Conservation (phyloP, 1,284 basidiomycete species). For the Sporisorium exsertum region DNA sequence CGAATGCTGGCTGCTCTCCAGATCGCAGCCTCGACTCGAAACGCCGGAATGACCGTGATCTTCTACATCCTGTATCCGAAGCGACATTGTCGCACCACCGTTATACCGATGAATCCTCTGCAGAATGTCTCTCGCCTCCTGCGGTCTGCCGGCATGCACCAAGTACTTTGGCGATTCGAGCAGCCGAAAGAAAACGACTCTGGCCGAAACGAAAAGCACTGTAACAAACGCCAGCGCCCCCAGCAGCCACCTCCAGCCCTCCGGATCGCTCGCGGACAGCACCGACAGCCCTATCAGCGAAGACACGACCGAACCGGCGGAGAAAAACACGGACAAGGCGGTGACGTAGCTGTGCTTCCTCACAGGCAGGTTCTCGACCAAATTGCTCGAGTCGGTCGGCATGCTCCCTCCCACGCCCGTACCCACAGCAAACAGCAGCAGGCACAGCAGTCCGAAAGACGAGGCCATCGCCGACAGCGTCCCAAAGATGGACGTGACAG, state of each 20-base stretch:
- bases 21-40: neutral
- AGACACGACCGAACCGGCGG: conserved; percentile 52
- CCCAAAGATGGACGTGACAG: conserved; percentile 90
- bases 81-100: conserved; percentile 33
- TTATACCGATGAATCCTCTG: conserved; percentile 58
- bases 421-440: conserved; percentile 86
- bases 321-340: conserved; percentile 85
- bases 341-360: conserved; percentile 92
- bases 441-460: conserved; percentile 80
- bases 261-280: conserved; percentile 37
- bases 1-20: conserved; percentile 23
- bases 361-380: conserved; percentile 92
- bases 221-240: conserved; percentile 72
- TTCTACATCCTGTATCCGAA: conserved; percentile 51
- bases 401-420: conserved; percentile 85
- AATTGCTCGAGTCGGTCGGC: conserved; percentile 94
- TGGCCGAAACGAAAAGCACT: conserved; percentile 80
- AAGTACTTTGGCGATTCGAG: conserved; percentile 82
- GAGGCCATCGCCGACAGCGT: conserved; percentile 81
- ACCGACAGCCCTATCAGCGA: conserved; percentile 45
- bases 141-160: conserved; percentile 46
- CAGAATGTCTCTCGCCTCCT: conserved; percentile 58
- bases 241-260: conserved; percentile 54
- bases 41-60: conserved; percentile 12
- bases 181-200: conserved; percentile 87